phyloP scores from a whole-genome alignment of 1,284 basidiomycete genomes.

The Cutaneotrichosporon sp. region DNA sequence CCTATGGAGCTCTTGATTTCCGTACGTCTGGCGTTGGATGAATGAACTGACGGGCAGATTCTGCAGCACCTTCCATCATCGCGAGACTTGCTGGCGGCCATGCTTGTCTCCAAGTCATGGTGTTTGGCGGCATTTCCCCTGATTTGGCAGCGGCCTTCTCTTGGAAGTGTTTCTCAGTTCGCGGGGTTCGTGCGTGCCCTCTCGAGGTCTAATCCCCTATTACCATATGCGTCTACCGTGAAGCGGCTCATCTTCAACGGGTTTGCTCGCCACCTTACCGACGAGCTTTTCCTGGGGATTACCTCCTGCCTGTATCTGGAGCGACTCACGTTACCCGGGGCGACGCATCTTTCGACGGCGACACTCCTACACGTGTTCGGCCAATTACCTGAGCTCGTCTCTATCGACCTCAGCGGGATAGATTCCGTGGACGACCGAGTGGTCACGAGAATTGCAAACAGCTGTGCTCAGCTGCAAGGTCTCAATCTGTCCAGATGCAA shows the following conservation, averaged over 20 bases:
- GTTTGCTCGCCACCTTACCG: conserved; percentile 66
- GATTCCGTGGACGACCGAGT: conserved; percentile 64
- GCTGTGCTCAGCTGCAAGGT: conserved; percentile 77
- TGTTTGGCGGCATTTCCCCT: conserved; percentile 93
- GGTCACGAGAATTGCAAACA: conserved; percentile 63
- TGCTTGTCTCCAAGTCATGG: conserved; percentile 87
- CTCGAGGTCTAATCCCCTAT: conserved; percentile 56
- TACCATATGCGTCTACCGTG: conserved; percentile 83
- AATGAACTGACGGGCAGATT: conserved; percentile 56
- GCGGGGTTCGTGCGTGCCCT: conserved; percentile 30
- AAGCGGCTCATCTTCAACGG: conserved; percentile 84
- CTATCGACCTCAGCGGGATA: conserved; percentile 81
- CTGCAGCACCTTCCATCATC: conserved; percentile 73
- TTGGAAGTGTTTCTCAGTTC: conserved; percentile 57
- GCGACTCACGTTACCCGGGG: conserved; percentile 84
- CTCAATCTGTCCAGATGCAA: conserved; percentile 86
- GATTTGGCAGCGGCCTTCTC: conserved; percentile 85
- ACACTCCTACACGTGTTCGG: conserved; percentile 66
- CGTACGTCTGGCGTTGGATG: conserved; percentile 11
- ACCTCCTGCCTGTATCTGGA: conserved; percentile 77
- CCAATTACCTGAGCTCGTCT: conserved; percentile 70
- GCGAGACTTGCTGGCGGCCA: conserved; percentile 66
- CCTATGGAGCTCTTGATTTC: conserved; percentile 78
- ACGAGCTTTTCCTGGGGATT: conserved; percentile 71
- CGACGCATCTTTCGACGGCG: conserved; percentile 64